Evolutionary conservation across 345 rosid genomes (phyloP).

Genomic region (Moringa oleifera): DNA sequence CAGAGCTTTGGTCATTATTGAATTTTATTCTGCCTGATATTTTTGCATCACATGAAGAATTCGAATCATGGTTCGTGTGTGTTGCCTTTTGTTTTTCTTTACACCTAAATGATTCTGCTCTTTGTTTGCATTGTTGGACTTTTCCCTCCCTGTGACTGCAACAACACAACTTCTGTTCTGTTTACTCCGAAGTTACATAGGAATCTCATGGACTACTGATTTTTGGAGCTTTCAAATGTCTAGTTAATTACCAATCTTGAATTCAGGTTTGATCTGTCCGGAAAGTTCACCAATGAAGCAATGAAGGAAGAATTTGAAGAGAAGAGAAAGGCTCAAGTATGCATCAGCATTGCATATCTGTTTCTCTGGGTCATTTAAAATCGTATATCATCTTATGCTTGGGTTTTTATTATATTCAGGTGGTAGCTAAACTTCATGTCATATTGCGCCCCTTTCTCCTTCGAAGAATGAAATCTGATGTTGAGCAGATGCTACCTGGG

Average conservation of each 20-base stretch:
- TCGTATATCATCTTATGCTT: slow-evolving; percentile 3
- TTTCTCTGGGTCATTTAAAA: slow-evolving; percentile 6
- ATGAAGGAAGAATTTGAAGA: slow-evolving; percentile 67
- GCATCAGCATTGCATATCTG: slow-evolving; percentile 8
- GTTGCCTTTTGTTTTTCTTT: neutral
- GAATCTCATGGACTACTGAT: neutral
- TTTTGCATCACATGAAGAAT: slow-evolving; percentile 87
- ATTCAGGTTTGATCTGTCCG: slow-evolving; percentile 88
- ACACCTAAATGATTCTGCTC: neutral
- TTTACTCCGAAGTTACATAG: too few relatives aligned
- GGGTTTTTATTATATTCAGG: slow-evolving; percentile 39
- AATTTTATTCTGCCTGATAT: slow-evolving; percentile 94
- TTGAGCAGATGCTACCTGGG: slow-evolving; percentile 80
- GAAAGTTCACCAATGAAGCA: slow-evolving; percentile 43
- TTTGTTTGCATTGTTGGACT: neutral
- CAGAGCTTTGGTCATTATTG: slow-evolving; percentile 97
- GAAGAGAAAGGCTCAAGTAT: slow-evolving; percentile 73
- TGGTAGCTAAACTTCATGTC: slow-evolving; percentile 86
- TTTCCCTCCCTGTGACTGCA: too few relatives aligned
- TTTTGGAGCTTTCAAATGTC: neutral
- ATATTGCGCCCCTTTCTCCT: slow-evolving; percentile 95
- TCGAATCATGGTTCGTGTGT: slow-evolving; percentile 78
- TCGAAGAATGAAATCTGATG: slow-evolving; percentile 90
- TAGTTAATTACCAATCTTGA: neutral
- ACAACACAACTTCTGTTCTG: neutral